Evolutionary conservation across 208 protist species (phyloP), one percentile per base, ranked within the genome.

Genomic region (Herpetomonas samuelpessoai): DNA sequence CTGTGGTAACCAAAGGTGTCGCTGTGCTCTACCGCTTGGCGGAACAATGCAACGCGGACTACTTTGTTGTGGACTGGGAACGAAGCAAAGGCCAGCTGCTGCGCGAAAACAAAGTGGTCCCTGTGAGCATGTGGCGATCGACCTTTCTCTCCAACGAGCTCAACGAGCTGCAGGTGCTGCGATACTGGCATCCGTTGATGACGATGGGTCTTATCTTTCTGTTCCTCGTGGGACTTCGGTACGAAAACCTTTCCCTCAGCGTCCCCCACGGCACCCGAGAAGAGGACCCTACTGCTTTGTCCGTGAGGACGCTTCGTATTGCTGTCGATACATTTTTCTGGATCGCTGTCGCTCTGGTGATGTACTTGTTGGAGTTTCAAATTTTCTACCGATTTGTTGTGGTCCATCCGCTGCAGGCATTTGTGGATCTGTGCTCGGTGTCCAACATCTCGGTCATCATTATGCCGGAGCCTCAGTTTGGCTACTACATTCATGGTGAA

Each of bases 401-500:
- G 25, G 86, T 87, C 31, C 81, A 97, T 61, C 88, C 88, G 18
- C 62, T 96, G 4, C 85, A 80, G 73, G 72, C 71, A 24, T 96
- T 97, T 68, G 79, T 95, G 31, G 92, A 97, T 64, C 68, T 95
- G 26, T 95, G 86, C 69, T 96, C 91, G 30, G 79, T 97, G 18
- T 85, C 90, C 16, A 97, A 97, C 70, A 86, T 96, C 47, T 93
- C 83, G 35, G 70, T 97, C 48, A 79, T 97, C 50, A 78, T 96
- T 28, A 60, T 96, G 30, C 63, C 83, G 38, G 91, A 96, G 70
- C 67, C 69, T 19, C 68, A 88, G 59, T 93, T 73, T 56, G 90
- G 90, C 1, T 97, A 88, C 56, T 97, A 97, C 74, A 87, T 97
- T 31, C 90, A 97, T 61, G 92, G 90, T 41, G 82, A 95, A 60